These are phyloP conservation scores for Colletotrichum sansevieriae DNA, from an alignment of 2,329 filamentous ascomycete species.

Conservation along the genomic window DNA sequence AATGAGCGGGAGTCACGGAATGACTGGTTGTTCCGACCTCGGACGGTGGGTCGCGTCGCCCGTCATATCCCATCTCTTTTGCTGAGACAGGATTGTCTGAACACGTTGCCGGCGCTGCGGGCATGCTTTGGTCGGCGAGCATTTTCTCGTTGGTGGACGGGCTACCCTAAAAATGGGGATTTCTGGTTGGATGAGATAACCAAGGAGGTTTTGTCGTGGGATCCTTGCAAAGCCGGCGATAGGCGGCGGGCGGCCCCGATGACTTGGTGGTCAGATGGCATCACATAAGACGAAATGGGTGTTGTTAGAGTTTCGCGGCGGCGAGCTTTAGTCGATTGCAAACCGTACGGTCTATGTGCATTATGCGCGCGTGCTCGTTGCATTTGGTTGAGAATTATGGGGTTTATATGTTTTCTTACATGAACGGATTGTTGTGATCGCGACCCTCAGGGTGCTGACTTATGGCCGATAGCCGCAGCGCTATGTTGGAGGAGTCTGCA, in stretches of 20 bases:
- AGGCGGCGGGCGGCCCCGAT: conserved; percentile 34
- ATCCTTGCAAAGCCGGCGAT: conserved; percentile 41
- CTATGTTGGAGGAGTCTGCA: conserved; percentile 6
- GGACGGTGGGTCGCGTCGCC: conserved; percentile 39
- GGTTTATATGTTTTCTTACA: neutral
- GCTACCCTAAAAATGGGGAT: conserved; percentile 13
- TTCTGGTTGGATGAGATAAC: conserved; percentile 36
- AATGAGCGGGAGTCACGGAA: conserved; percentile 39
- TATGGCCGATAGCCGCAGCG: conserved; percentile 3
- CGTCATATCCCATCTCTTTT: conserved; percentile 13
- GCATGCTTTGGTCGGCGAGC: conserved; percentile 22
- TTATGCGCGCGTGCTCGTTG: neutral
- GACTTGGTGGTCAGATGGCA: conserved; percentile 30
- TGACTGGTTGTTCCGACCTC: conserved; percentile 41
- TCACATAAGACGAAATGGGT: conserved; percentile 28
- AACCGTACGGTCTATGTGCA: neutral
- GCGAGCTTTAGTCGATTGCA: conserved; percentile 10
- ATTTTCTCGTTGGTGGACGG: conserved; percentile 25
- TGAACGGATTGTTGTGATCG: neutral
- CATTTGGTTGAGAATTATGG: neutral
- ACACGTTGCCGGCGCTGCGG: conserved; percentile 24
- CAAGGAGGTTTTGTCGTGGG: conserved; percentile 14
- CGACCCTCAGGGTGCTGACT: neutral
- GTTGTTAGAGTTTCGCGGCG: conserved; percentile 17
- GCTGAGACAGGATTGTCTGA: conserved; percentile 29